Evolutionary conservation across 73 alveolate genomes (phyloP).

Genomic region (Paramecium primaurelia): DNA sequence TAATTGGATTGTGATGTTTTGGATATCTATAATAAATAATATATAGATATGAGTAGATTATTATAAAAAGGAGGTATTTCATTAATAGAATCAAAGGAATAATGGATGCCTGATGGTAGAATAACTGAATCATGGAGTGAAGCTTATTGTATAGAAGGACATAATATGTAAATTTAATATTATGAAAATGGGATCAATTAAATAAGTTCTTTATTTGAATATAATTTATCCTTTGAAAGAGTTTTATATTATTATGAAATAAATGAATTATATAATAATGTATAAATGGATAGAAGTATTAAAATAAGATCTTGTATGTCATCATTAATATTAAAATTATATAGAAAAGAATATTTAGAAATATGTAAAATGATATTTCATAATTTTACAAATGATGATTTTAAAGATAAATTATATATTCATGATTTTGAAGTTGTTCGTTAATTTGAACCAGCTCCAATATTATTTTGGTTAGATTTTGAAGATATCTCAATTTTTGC

Average conservation of each 20-base stretch:
- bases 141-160: constrained; percentile 35
- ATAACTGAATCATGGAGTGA: neutral
- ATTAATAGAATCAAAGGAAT: neutral
- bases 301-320: constrained; percentile 40
- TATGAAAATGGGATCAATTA: neutral
- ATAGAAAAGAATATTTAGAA: constrained; percentile 52
- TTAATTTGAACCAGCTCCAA: constrained; percentile 53
- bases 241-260: neutral
- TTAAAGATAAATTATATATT: constrained; percentile 29
- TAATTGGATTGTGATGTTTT: constrained; percentile 35
- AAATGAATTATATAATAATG: neutral
- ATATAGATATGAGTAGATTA: constrained; percentile 3
- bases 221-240: constrained; percentile 30
- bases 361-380: constrained; percentile 51
- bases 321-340: constrained; percentile 35
- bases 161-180: constrained; percentile 3
- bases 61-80: neutral
- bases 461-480: constrained; percentile 52
- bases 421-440: constrained; percentile 34
- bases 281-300: constrained; percentile 31
- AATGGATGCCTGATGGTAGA: constrained; percentile 45
- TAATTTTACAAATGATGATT: constrained; percentile 53
- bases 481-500: constrained; percentile 31
- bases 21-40: neutral
- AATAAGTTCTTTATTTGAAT: neutral